phyloP scores from a whole-genome alignment of 75 land plant species.

The Adiantum capillusveneris region DNA sequence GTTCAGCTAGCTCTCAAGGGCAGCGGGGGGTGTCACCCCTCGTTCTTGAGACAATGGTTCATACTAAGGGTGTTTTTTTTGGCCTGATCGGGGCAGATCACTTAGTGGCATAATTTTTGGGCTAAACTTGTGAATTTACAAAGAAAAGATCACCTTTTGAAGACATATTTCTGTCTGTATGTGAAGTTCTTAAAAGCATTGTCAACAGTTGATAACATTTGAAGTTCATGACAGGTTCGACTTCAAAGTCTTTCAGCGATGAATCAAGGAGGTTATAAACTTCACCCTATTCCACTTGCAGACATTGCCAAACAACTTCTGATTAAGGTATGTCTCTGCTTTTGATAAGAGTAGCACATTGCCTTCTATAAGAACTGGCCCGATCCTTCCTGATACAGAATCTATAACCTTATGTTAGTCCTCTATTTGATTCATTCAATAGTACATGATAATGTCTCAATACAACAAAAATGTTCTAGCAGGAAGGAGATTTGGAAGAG shows the following conservation, averaged over 20 bases:
- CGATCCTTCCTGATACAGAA: too few relatives aligned
- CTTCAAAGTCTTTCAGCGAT: slow-evolving; percentile 43
- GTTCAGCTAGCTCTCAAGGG: too few relatives aligned
- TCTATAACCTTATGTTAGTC: too few relatives aligned
- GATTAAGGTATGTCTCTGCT: slow-evolving; percentile 74
- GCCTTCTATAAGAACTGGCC: too few relatives aligned
- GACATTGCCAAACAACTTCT: slow-evolving; percentile 50
- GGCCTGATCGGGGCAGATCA: too few relatives aligned
- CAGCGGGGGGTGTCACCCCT: too few relatives aligned
- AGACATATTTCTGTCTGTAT: background rate
- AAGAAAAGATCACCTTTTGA: background rate
- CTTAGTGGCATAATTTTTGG: too few relatives aligned
- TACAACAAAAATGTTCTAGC: background rate
- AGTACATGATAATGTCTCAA: background rate
- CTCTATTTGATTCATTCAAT: background rate
- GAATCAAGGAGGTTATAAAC: slow-evolving; percentile 72
- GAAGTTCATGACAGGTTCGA: slow-evolving; percentile 39
- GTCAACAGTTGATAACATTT: background rate
- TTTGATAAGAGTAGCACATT: too few relatives aligned
- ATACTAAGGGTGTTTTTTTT: too few relatives aligned
- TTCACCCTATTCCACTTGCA: slow-evolving; percentile 69
- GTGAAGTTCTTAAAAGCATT: background rate
- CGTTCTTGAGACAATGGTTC: too few relatives aligned
- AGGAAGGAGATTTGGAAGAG: slow-evolving; percentile 62
- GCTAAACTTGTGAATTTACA: background rate